phyloP scores from a whole-genome alignment of 169 alveolate species.

The Cryptosporidium xiaoi region DNA sequence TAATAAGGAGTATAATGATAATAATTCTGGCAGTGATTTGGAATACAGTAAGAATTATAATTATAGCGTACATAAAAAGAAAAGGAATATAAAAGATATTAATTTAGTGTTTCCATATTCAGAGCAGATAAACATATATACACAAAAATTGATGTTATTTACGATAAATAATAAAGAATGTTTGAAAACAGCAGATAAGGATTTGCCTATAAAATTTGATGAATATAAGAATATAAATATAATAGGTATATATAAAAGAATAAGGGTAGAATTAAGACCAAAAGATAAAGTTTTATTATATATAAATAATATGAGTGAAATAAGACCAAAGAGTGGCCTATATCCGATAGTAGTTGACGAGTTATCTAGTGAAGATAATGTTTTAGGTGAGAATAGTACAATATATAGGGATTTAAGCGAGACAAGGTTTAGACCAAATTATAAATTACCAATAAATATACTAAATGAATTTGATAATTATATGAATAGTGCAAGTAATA shows the following conservation, averaged over 20 bases:
- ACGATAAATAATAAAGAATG: slow-evolving; percentile 19
- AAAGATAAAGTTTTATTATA: neutral
- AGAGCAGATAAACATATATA: slow-evolving; percentile 32
- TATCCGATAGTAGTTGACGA: slow-evolving; percentile 53
- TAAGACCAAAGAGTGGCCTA: slow-evolving; percentile 39
- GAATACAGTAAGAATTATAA: neutral
- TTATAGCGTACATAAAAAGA: neutral
- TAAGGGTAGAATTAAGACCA: slow-evolving; percentile 24
- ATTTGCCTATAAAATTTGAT: neutral
- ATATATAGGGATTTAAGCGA: slow-evolving; percentile 10
- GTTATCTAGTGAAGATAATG: neutral
- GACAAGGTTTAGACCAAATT: slow-evolving; percentile 5
- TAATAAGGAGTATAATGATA: neutral
- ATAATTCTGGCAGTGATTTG: neutral
- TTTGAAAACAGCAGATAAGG: slow-evolving; percentile 17
- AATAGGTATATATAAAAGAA: slow-evolving; percentile 44
- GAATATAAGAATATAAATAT: neutral
- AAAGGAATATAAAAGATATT: neutral
- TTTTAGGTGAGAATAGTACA: neutral
- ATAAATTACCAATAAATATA: slow-evolving; percentile 48
- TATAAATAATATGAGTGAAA: neutral
- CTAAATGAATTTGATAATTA: slow-evolving; percentile 14
- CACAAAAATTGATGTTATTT: slow-evolving; percentile 12
- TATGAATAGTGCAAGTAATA: neutral
- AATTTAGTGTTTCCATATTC: slow-evolving; percentile 68